A percentile compares a stretch with the other conserved stretches of the same genome.
Evolutionary conservation across 1,139 yeast species (phyloP).

Genomic region (Debaryomyces sp.): DNA sequence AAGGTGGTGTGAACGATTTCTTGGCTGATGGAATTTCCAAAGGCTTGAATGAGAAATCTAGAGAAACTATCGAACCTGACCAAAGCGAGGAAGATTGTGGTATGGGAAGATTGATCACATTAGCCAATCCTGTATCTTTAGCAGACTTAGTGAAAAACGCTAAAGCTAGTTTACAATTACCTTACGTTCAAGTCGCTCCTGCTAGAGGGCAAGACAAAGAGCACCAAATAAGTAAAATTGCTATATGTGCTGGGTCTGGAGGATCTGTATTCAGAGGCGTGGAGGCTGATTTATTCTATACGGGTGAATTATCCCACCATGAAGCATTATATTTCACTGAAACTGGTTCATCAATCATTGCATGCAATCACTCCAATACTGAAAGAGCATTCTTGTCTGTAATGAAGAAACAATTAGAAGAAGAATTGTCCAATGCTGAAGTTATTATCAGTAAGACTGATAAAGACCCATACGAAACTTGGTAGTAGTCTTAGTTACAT

Average conservation of each 20-base stretch:
- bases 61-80: conserved; percentile 34
- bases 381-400: conserved; percentile 78
- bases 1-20: conserved; percentile 93
- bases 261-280: conserved; percentile 65
- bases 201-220: conserved; percentile 33
- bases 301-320: conserved; percentile 95
- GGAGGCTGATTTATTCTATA: conserved; percentile 74
- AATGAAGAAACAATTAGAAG: conserved; percentile 51
- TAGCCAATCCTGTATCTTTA: conserved; percentile 49
- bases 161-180: conserved; percentile 56
- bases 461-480: conserved; percentile 55
- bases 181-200: conserved; percentile 65
- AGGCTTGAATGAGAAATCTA: conserved; percentile 21
- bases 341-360: conserved; percentile 70
- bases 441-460: conserved; percentile 56
- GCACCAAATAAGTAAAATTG: conserved; percentile 54
- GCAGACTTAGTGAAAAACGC: conserved; percentile 50
- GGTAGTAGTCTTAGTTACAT: conserved; percentile 19
- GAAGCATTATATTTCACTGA: conserved; percentile 77
- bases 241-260: conserved; percentile 97
- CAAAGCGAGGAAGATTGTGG: conserved; percentile 56
- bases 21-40: conserved; percentile 63
- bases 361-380: conserved; percentile 88
- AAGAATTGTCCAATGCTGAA: conserved; percentile 47
- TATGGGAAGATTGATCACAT: conserved; percentile 74